Evolutionary conservation across 2,329 filamentous ascomycete species (phyloP), one percentile per base, ranked within the genome.

Genomic region (Intubia oerlemansii): DNA sequence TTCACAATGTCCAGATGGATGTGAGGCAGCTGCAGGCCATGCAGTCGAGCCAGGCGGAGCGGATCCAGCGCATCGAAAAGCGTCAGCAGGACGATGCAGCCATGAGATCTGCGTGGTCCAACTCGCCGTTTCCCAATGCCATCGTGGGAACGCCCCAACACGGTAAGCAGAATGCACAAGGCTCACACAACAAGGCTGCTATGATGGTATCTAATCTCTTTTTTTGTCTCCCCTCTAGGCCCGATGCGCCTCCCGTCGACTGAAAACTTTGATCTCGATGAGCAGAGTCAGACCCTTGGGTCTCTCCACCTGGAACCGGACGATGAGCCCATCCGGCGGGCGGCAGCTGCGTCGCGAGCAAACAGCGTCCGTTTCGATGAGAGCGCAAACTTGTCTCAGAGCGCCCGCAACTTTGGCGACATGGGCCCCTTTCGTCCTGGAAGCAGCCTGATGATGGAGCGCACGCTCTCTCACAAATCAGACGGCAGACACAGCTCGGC

Each of bases 311-410:
- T 95, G 6, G 85, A 92, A 38, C 65, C 74, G 5, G 84, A 92
- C 36, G 82, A 95, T 36, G 77, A 84, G 44, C 78, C 78, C 18
- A 72, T 81, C 32, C 70, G 81, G 21, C 68, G 85, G 37, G 37
- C 37, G 2, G 80, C 88, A 30, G 80, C 79, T 13, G 76, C 81
- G 12, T 98, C 88, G 12, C 67, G 88, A 41, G 85, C 88, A 27
- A 95, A 95, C 47, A 95, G 88, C 45, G 88, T 98, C 40, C 78
- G 88, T 21, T 98, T 98, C 43, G 88, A 95, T 45, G 85, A 95
- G 47, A 92, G 81, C 44, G 82, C 67, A 7, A 66, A 82, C 47
- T 90, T 88, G 67, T 74, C 54, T 21, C 80, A 91, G 43, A 70
- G 68, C 38, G 78, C 75, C 34, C 70, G 85, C 25, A 75, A 82